These are phyloP conservation scores for Xerocomellus intermedius DNA, from an alignment of 768 basidiomycete genomes.

Conservation along the genomic window DNA sequence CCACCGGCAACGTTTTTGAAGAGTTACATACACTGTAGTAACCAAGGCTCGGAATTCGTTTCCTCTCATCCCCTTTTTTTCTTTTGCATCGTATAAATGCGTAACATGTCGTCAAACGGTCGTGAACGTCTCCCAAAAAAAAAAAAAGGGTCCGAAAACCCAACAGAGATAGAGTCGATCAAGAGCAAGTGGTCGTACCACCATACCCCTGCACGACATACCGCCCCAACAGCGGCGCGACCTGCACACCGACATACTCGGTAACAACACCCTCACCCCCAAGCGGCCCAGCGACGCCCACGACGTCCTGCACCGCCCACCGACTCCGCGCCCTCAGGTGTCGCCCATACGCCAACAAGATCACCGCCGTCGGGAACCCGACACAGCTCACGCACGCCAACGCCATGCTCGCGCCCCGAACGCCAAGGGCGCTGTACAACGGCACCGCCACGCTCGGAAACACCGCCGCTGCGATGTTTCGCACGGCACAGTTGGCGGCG, in stretches of 20 bases:
- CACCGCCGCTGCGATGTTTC: conserved; percentile 20
- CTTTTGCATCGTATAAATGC: background rate
- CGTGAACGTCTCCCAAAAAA: background rate
- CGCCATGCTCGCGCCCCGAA: conserved; percentile 14
- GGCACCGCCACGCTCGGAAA: conserved; percentile 28
- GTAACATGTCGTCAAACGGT: background rate
- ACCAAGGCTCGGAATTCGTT: background rate
- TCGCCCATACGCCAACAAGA: conserved; percentile 23
- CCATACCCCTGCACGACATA: conserved; percentile 13
- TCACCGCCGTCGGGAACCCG: conserved; percentile 21
- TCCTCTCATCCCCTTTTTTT: background rate
- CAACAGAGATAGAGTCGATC: background rate
- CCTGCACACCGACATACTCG: background rate
- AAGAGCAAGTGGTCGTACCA: conserved; percentile 6
- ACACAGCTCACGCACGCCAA: conserved; percentile 25
- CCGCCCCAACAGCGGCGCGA: conserved; percentile 18
- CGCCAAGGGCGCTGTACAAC: conserved; percentile 21
- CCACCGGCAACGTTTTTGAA: no score
- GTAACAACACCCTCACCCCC: background rate
- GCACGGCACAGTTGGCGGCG: conserved; percentile 27
- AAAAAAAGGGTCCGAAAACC: background rate
- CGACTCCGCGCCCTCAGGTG: conserved; percentile 20
- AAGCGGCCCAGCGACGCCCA: background rate
- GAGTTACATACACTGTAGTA: background rate
- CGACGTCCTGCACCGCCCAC: conserved; percentile 26